A percentile compares a stretch with the other conserved stretches of the same genome.
Conservation (phyloP, 2,329 filamentous ascomycete genomes). For the Trichophaea hybrida region DNA sequence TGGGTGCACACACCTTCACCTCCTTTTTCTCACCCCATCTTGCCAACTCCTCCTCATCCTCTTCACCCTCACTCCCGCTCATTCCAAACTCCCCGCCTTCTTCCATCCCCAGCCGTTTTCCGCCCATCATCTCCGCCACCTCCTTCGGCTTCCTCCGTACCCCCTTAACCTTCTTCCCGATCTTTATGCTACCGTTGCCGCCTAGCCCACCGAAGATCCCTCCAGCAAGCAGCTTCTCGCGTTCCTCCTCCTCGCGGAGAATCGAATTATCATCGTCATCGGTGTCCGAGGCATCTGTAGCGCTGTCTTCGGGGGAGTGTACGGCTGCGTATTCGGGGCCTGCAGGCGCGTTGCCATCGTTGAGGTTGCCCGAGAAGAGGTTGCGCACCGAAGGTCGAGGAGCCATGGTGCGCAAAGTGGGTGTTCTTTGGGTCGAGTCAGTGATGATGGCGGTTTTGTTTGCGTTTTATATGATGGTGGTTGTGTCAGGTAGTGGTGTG, state of each 20-base stretch:
- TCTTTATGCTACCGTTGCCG: constrained; percentile 25
- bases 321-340: constrained; percentile 1
- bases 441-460: too few species aligned
- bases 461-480: too few species aligned
- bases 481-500: too few species aligned
- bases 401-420: too few species aligned
- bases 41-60: constrained; percentile 29
- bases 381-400: neutral
- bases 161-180: constrained; percentile 25
- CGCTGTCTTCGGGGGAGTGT: neutral
- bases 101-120: constrained; percentile 22
- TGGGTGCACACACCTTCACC: constrained; percentile 10
- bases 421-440: too few species aligned
- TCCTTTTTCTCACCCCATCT: constrained; percentile 27
- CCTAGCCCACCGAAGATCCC: constrained; percentile 25
- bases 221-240: constrained; percentile 41
- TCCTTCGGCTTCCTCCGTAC: constrained; percentile 11
- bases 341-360: constrained; percentile 10
- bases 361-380: constrained; percentile 9
- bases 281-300: neutral
- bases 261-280: constrained; percentile 47
- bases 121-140: constrained; percentile 23
- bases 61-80: constrained; percentile 25
- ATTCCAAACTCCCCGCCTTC: constrained; percentile 21
- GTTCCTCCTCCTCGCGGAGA: constrained; percentile 61